These are phyloP conservation scores for Aspergillus aculeatinus DNA, from an alignment of 2,329 filamentous ascomycete species.

Conservation along the genomic window DNA sequence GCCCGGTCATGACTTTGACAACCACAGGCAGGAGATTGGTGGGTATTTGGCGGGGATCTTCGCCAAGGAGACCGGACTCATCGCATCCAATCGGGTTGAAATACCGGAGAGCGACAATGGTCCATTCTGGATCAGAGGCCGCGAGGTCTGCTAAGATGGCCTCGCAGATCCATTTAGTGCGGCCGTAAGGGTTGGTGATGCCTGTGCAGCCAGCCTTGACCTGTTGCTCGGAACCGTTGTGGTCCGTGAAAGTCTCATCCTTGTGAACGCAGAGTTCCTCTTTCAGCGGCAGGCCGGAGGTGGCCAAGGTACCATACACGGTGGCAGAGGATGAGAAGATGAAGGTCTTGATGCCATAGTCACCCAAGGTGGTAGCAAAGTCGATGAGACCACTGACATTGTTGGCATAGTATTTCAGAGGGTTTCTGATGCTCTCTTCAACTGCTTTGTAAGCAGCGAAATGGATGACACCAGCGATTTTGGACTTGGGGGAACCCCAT, in stretches of 20 bases:
- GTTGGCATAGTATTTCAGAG: slow-evolving; percentile 66
- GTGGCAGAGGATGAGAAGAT: slow-evolving; percentile 69
- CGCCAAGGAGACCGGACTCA: slow-evolving; percentile 61
- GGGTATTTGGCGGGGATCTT: slow-evolving; percentile 61
- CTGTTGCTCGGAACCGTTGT: slow-evolving; percentile 44
- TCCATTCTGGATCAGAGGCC: slow-evolving; percentile 60
- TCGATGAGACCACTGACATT: slow-evolving; percentile 65
- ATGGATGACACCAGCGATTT: slow-evolving; percentile 65
- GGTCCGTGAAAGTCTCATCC: slow-evolving; percentile 46
- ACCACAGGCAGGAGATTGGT: slow-evolving; percentile 67
- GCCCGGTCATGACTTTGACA: slow-evolving; percentile 59
- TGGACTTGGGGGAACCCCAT: slow-evolving; percentile 44
- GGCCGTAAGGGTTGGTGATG: slow-evolving; percentile 64
- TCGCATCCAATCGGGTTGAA: slow-evolving; percentile 69
- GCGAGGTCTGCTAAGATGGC: slow-evolving; percentile 64
- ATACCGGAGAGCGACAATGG: slow-evolving; percentile 63
- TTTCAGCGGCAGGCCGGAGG: slow-evolving; percentile 52
- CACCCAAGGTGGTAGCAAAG: slow-evolving; percentile 57
- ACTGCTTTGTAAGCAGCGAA: slow-evolving; percentile 69
- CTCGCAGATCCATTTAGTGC: slow-evolving; percentile 68
- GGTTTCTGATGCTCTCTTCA: slow-evolving; percentile 60
- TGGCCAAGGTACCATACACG: slow-evolving; percentile 60
- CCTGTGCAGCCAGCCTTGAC: slow-evolving; percentile 54
- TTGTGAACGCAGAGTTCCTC: slow-evolving; percentile 59
- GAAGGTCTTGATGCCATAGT: slow-evolving; percentile 63